Percentiles rank a stretch among this genome's conserved stretches.
These are phyloP conservation scores for Arctium lappa DNA, from an alignment of 129 eudicot species.

Conservation along the genomic window DNA sequence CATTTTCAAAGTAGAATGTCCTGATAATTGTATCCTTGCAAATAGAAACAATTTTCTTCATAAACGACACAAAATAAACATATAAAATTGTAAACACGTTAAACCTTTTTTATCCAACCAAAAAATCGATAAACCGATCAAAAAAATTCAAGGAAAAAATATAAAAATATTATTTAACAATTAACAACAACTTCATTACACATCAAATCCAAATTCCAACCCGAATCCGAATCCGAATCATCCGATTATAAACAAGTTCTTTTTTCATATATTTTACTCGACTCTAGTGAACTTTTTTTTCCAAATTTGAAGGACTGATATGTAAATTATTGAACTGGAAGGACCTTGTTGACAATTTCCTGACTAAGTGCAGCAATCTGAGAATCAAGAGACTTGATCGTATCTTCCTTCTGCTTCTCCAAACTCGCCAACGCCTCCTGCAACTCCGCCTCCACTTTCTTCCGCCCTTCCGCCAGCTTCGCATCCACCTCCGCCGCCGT, in stretches of 20 bases:
- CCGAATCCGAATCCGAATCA: background rate
- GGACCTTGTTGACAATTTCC: slow-evolving; percentile 94
- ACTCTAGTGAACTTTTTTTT: background rate
- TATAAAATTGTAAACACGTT: too few relatives aligned
- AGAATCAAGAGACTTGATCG: slow-evolving; percentile 64
- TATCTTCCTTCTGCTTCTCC: slow-evolving; percentile 83
- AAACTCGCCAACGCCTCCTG: slow-evolving; percentile 65
- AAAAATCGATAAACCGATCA: too few relatives aligned
- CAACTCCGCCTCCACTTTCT: slow-evolving; percentile 79
- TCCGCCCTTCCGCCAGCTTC: slow-evolving; percentile 71
- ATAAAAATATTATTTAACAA: slow-evolving; percentile 19
- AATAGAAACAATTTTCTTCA: too few relatives aligned
- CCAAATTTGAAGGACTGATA: slow-evolving; percentile 7
- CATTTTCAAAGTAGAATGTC: too few relatives aligned
- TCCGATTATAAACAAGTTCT: slow-evolving; percentile 18
- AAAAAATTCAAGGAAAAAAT: background rate
- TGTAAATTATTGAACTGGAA: slow-evolving; percentile 44
- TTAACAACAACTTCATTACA: slow-evolving; percentile 14
- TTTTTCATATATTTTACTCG: background rate
- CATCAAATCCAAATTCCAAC: background rate
- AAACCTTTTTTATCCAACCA: background rate
- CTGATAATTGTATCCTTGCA: too few relatives aligned
- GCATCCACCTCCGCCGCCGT: slow-evolving; percentile 73
- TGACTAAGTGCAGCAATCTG: slow-evolving; percentile 88
- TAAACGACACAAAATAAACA: too few relatives aligned